A percentile compares a stretch with the other conserved stretches of the same genome.
phyloP scores from a whole-genome alignment of 257 asterid genomes.

The Echium plantagineum region DNA sequence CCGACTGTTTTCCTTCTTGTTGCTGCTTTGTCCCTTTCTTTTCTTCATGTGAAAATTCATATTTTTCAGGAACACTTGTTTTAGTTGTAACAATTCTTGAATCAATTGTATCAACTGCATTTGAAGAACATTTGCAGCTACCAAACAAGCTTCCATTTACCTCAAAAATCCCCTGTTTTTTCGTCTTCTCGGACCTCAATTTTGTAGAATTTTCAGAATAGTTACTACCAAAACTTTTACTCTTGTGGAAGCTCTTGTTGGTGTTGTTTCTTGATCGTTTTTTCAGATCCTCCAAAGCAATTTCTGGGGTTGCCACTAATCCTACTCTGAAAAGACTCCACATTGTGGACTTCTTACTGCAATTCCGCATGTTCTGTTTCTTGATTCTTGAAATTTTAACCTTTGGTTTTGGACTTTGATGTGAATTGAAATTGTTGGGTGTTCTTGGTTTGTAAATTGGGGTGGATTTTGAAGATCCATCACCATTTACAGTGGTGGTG shows the following conservation, averaged over 20 bases:
- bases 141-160: slow-evolving; percentile 20
- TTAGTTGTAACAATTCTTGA: slow-evolving; percentile 18
- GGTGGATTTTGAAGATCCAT: slow-evolving; percentile 11
- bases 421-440: slow-evolving; percentile 51
- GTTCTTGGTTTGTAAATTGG: slow-evolving; percentile 11
- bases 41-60: slow-evolving; percentile 14
- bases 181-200: slow-evolving; percentile 14
- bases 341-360: slow-evolving; percentile 17
- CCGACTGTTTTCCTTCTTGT: slow-evolving; percentile 24
- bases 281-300: slow-evolving; percentile 45
- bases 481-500: slow-evolving; percentile 17
- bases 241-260: neutral
- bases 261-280: slow-evolving; percentile 17
- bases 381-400: slow-evolving; percentile 22
- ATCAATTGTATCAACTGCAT: slow-evolving; percentile 38
- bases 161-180: slow-evolving; percentile 17
- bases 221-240: slow-evolving; percentile 14
- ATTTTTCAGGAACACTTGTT: slow-evolving; percentile 24
- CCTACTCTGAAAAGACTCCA: slow-evolving; percentile 64
- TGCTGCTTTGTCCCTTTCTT: slow-evolving; percentile 8
- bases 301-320: slow-evolving; percentile 63
- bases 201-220: neutral
- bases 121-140: slow-evolving; percentile 49
- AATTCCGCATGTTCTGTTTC: neutral
- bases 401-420: slow-evolving; percentile 80